Conservation (phyloP, 805 yeast genomes). For the Suhomyces sp. region DNA sequence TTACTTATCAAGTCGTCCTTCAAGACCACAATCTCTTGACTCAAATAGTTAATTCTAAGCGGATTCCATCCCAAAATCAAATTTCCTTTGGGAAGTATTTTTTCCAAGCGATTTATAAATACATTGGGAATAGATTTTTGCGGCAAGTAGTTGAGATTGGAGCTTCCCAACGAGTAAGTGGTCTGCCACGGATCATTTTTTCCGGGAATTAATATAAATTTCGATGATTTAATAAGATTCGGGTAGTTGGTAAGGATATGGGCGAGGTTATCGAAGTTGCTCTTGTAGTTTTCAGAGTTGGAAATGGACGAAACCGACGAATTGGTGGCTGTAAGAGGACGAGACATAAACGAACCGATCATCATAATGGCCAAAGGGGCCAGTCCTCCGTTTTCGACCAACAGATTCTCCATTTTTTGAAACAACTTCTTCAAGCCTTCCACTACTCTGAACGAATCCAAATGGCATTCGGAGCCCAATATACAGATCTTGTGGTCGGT, state of each 20-base stretch:
- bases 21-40: slow-evolving; percentile 76
- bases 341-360: slow-evolving; percentile 75
- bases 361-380: slow-evolving; percentile 69
- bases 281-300: slow-evolving; percentile 55
- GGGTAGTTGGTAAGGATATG: slow-evolving; percentile 60
- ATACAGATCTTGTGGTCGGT: slow-evolving; percentile 59
- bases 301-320: slow-evolving; percentile 49
- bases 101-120: slow-evolving; percentile 65
- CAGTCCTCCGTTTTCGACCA: slow-evolving; percentile 41
- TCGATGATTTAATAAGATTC: slow-evolving; percentile 46
- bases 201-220: slow-evolving; percentile 80
- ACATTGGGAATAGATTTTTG: slow-evolving; percentile 66
- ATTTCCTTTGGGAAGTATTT: slow-evolving; percentile 45
- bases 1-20: slow-evolving; percentile 73
- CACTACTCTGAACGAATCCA: slow-evolving; percentile 58
- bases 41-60: slow-evolving; percentile 66
- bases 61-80: slow-evolving; percentile 65
- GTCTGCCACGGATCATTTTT: slow-evolving; percentile 93
- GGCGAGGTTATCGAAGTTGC: slow-evolving; percentile 73
- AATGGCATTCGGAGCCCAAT: slow-evolving; percentile 69
- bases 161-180: slow-evolving; percentile 56
- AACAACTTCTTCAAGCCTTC: slow-evolving; percentile 69
- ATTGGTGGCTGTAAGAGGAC: slow-evolving; percentile 58
- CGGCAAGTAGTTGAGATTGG: slow-evolving; percentile 48
- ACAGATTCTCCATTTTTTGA: slow-evolving; percentile 39